Percentiles rank a stretch among this genome's conserved stretches.
phyloP scores from a whole-genome alignment of 495 filamentous ascomycete species.

The Ramalina peruviana region DNA sequence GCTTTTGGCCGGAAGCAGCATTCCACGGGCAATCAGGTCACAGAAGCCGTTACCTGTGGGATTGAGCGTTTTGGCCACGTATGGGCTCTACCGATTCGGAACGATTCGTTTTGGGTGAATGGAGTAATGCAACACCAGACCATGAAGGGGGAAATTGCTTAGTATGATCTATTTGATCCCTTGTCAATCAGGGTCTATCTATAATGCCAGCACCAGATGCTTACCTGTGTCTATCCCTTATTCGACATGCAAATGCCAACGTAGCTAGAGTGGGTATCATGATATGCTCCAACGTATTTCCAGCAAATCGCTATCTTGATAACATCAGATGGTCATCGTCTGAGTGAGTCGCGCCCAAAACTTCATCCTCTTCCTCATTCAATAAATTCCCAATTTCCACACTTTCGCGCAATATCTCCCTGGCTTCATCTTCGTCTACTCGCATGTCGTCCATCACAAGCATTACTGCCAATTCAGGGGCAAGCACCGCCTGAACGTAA shows the following conservation, averaged over 20 bases:
- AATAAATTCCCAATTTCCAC: constrained; percentile 62
- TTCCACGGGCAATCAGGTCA: constrained; percentile 71
- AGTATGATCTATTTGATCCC: too few relatives aligned
- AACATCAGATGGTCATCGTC: background rate
- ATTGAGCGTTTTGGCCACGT: constrained; percentile 49
- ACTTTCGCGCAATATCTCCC: constrained; percentile 59
- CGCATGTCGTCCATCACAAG: constrained; percentile 81
- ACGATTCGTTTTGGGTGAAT: background rate
- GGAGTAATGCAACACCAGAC: background rate
- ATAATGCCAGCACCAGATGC: background rate
- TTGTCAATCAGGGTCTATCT: background rate
- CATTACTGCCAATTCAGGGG: constrained; percentile 65
- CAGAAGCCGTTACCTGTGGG: constrained; percentile 64
- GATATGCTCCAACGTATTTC: background rate
- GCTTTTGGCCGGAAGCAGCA: constrained; percentile 64
- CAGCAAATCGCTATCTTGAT: background rate
- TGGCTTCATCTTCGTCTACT: constrained; percentile 47
- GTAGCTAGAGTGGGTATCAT: constrained; percentile 1
- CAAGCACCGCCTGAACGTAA: constrained; percentile 75
- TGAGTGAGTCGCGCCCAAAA: constrained; percentile 21
- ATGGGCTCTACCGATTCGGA: constrained; percentile 57
- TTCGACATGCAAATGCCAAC: background rate
- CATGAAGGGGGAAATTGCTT: background rate
- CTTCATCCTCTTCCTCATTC: constrained; percentile 49
- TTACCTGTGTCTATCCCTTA: background rate